Percentiles rank a stretch among this genome's conserved stretches.
phyloP scores from a whole-genome alignment of 176 grass and related monocot species.

The Triticum turgidum region DNA sequence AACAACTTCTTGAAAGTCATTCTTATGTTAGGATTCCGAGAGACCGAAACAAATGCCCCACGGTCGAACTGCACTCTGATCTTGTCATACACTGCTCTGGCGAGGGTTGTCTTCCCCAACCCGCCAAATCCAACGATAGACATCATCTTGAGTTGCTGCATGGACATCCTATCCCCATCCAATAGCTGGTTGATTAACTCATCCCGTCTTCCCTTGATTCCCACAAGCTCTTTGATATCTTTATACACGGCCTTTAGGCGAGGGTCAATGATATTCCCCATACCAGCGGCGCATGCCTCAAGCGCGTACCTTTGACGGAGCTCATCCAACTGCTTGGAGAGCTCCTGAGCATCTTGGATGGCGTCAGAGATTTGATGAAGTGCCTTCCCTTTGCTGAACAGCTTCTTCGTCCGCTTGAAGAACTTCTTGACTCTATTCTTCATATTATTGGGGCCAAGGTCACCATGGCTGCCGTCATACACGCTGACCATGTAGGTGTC shows the following conservation, averaged over 20 bases:
- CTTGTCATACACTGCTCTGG: neutral
- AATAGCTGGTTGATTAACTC: neutral
- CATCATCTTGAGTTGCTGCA: neutral
- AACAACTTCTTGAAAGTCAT: too few species aligned
- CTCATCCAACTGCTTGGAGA: too few species aligned
- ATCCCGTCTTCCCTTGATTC: neutral
- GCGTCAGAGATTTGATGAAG: too few species aligned
- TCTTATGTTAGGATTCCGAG: neutral
- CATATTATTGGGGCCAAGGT: neutral
- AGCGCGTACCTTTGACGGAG: neutral
- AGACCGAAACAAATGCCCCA: neutral
- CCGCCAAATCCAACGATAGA: neutral
- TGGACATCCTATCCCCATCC: neutral
- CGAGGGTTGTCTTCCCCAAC: neutral
- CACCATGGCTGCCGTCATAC: too few species aligned
- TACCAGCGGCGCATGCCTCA: neutral
- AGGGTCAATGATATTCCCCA: neutral
- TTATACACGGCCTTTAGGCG: neutral
- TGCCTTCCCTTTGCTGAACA: too few species aligned
- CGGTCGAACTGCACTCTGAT: neutral
- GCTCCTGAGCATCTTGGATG: too few species aligned
- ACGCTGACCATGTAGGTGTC: neutral
- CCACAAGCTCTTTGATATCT: neutral
- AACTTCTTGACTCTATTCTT: neutral
- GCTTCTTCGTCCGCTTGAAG: neutral